A percentile compares a stretch with the other conserved stretches of the same genome.
phyloP scores from a whole-genome alignment of 2,329 filamentous ascomycete genomes.

The Alternaria sp. region DNA sequence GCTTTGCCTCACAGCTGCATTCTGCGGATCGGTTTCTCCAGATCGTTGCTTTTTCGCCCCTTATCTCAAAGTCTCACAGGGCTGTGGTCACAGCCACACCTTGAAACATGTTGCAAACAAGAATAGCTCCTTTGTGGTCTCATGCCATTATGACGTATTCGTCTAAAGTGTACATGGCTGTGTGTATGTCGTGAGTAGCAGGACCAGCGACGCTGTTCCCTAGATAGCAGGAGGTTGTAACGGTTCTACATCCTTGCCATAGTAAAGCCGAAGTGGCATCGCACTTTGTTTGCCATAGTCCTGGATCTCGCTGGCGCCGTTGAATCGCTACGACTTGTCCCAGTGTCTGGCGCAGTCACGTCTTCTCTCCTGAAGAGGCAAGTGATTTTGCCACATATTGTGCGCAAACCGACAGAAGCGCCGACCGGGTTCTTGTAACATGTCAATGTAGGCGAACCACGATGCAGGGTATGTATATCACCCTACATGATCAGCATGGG shows the following conservation, averaged over 20 bases:
- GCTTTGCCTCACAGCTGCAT: constrained; percentile 1
- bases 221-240: constrained; percentile 16
- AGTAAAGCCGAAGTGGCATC: constrained; percentile 2
- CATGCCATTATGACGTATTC: background rate
- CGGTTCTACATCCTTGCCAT: constrained; percentile 7
- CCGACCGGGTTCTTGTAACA: background rate
- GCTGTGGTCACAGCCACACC: constrained; percentile 3
- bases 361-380: background rate
- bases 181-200: background rate
- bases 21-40: constrained; percentile 6
- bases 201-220: constrained; percentile 8
- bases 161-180: background rate
- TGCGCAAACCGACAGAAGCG: constrained; percentile 17
- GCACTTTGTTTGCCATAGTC: background rate
- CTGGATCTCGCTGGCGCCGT: background rate
- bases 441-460: constrained; percentile 10
- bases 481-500: constrained; percentile 5
- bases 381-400: constrained; percentile 10
- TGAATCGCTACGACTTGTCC: constrained; percentile 4
- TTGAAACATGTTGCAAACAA: background rate
- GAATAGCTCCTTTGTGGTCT: background rate
- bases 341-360: background rate
- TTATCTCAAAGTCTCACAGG: background rate
- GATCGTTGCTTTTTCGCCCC: constrained; percentile 3
- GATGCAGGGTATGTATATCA: constrained; percentile 11